Conservation (phyloP, 129 eudicot genomes). For the Chrysanthemum makinoi region DNA sequence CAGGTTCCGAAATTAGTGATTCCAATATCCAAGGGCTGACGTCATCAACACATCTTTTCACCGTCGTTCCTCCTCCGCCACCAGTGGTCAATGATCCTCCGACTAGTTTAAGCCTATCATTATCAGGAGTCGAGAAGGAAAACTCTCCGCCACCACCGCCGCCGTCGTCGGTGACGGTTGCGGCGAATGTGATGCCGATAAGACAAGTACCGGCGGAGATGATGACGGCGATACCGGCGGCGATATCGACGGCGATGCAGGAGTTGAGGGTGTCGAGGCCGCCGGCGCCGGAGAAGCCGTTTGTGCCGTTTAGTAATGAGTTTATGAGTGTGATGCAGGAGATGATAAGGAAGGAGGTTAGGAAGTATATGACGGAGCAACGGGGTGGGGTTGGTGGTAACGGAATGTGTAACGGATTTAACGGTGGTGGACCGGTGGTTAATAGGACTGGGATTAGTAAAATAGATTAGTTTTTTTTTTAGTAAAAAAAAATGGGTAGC, state of each 20-base stretch:
- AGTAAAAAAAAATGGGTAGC: neutral
- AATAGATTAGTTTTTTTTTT: slow-evolving; percentile 42
- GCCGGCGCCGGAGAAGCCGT: slow-evolving; percentile 32
- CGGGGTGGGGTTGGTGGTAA: neutral
- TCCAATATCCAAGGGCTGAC: slow-evolving; percentile 38
- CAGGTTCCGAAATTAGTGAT: slow-evolving; percentile 74
- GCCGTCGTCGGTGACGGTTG: slow-evolving; percentile 22
- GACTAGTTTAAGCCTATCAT: slow-evolving; percentile 56
- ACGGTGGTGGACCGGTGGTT: slow-evolving; percentile 44
- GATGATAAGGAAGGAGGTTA: slow-evolving; percentile 81
- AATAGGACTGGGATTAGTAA: slow-evolving; percentile 67
- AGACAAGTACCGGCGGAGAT: slow-evolving; percentile 21
- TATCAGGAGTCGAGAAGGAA: slow-evolving; percentile 47
- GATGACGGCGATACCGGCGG: slow-evolving; percentile 22
- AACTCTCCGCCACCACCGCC: neutral
- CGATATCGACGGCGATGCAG: slow-evolving; percentile 18
- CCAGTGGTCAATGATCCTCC: slow-evolving; percentile 42
- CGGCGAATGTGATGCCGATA: slow-evolving; percentile 20
- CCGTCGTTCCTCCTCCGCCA: slow-evolving; percentile 12
- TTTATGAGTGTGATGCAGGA: slow-evolving; percentile 89
- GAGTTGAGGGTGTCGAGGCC: slow-evolving; percentile 29
- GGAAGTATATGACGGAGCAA: slow-evolving; percentile 67
- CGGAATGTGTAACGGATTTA: slow-evolving; percentile 37
- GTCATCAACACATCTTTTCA: slow-evolving; percentile 38
- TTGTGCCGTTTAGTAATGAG: slow-evolving; percentile 50